Evolutionary conservation across 176 grass and related monocot genomes (phyloP).

Genomic region (Rhynchospora pubera): DNA sequence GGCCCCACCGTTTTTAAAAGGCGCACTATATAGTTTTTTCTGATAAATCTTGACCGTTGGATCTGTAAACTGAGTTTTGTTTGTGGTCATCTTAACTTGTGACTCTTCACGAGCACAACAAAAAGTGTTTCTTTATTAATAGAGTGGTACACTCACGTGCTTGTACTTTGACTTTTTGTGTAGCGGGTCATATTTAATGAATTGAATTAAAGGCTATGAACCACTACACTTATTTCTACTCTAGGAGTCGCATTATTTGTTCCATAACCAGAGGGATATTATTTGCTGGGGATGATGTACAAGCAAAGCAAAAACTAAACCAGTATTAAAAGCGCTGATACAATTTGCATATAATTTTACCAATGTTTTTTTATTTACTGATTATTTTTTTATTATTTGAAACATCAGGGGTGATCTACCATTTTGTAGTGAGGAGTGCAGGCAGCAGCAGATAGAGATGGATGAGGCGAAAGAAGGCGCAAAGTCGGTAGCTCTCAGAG

Average conservation of each 20-base stretch:
- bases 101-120: background rate
- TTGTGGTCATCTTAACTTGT: background rate
- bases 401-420: conserved; percentile 69
- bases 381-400: background rate
- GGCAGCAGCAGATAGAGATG: conserved; percentile 71
- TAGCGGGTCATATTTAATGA: background rate
- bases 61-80: background rate
- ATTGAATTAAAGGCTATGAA: background rate
- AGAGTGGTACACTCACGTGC: background rate
- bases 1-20: background rate
- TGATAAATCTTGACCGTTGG: conserved; percentile 5
- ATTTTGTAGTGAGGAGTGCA: conserved; percentile 94
- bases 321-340: background rate
- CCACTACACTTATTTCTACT: background rate
- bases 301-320: background rate
- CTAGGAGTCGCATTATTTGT: background rate
- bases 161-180: background rate
- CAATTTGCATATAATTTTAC: background rate
- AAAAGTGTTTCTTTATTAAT: background rate
- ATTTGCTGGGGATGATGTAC: background rate
- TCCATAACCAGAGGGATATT: background rate
- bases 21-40: conserved; percentile 8
- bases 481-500: conserved; percentile 14
- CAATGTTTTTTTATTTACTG: background rate
- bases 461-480: conserved; percentile 47